phyloP scores from a whole-genome alignment of 1,284 basidiomycete genomes.

The Serendipita sp. region DNA sequence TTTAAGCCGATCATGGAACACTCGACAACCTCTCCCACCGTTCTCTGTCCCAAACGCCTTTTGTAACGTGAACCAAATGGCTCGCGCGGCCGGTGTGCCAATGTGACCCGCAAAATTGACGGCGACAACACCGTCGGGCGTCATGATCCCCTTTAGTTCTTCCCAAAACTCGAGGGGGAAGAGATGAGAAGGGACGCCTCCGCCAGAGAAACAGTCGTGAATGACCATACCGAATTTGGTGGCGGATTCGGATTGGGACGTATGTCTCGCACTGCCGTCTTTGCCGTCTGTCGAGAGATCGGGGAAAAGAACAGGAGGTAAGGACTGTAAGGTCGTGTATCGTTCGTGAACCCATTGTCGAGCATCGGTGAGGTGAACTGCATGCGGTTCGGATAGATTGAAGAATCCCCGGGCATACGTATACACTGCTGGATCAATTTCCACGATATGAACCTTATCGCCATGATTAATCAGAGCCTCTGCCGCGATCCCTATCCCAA shows the following conservation, averaged over 20 bases:
- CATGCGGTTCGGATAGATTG: slow-evolving; percentile 37
- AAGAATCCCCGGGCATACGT: slow-evolving; percentile 68
- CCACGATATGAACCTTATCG: slow-evolving; percentile 57
- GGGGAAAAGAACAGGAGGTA: slow-evolving; percentile 14
- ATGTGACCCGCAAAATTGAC: slow-evolving; percentile 66
- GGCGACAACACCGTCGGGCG: slow-evolving; percentile 60
- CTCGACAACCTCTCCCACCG: slow-evolving; percentile 38
- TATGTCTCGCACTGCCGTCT: slow-evolving; percentile 43
- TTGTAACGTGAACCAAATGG: slow-evolving; percentile 55
- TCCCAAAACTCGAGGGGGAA: slow-evolving; percentile 75
- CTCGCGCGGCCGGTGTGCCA: slow-evolving; percentile 44
- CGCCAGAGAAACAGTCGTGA: slow-evolving; percentile 88
- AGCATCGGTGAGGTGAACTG: slow-evolving; percentile 1
- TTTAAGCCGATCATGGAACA: slow-evolving; percentile 55
- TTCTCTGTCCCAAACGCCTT: slow-evolving; percentile 41
- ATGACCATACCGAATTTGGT: slow-evolving; percentile 59
- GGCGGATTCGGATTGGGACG: slow-evolving; percentile 13
- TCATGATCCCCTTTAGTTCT: slow-evolving; percentile 48
- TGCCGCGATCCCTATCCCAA: slow-evolving; percentile 72
- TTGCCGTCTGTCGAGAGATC: slow-evolving; percentile 16
- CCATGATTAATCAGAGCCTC: slow-evolving; percentile 55
- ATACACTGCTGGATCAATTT: slow-evolving; percentile 81
- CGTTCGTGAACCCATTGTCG: slow-evolving; percentile 37
- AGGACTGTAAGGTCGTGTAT: slow-evolving; percentile 18
- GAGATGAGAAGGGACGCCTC: slow-evolving; percentile 66